Percentiles rank a stretch among this genome's conserved stretches.
Conservation (phyloP, 1,139 yeast species). For the Taphrina communis region DNA sequence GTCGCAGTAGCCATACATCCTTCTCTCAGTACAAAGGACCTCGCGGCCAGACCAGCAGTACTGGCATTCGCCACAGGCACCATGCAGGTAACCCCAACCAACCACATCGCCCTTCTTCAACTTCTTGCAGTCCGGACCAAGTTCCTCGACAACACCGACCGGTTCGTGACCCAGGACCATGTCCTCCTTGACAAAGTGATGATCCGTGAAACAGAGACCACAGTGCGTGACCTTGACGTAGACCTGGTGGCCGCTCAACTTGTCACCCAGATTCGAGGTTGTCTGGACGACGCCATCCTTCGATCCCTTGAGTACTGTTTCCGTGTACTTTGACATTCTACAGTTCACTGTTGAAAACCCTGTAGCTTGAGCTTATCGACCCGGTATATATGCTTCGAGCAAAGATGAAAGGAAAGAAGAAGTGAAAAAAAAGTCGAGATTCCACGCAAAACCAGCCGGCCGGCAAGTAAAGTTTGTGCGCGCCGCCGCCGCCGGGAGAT, state of each 20-base stretch:
- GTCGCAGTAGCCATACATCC: slow-evolving; percentile 32
- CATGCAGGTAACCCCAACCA: slow-evolving; percentile 64
- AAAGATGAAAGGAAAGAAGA: not conserved
- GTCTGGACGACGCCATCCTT: slow-evolving; percentile 20
- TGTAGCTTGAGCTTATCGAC: not conserved
- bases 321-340: slow-evolving; percentile 19
- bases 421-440: not conserved
- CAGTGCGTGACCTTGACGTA: slow-evolving; percentile 56
- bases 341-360: not conserved
- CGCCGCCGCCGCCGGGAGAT: too few species aligned
- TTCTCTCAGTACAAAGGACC: slow-evolving; percentile 47
- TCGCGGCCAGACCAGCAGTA: slow-evolving; percentile 58
- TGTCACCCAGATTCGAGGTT: slow-evolving; percentile 23
- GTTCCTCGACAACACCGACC: slow-evolving; percentile 57
- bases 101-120: slow-evolving; percentile 60
- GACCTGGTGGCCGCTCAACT: slow-evolving; percentile 48
- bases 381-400: not conserved
- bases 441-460: too few species aligned
- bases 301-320: slow-evolving; percentile 22
- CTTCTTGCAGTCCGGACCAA: slow-evolving; percentile 38
- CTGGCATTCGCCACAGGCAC: slow-evolving; percentile 58
- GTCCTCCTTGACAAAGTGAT: slow-evolving; percentile 53
- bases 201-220: slow-evolving; percentile 68
- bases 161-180: slow-evolving; percentile 60
- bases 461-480: too few species aligned